Evolutionary conservation across 1,284 basidiomycete species (phyloP).

Genomic region (Nidula niveotomentosa): DNA sequence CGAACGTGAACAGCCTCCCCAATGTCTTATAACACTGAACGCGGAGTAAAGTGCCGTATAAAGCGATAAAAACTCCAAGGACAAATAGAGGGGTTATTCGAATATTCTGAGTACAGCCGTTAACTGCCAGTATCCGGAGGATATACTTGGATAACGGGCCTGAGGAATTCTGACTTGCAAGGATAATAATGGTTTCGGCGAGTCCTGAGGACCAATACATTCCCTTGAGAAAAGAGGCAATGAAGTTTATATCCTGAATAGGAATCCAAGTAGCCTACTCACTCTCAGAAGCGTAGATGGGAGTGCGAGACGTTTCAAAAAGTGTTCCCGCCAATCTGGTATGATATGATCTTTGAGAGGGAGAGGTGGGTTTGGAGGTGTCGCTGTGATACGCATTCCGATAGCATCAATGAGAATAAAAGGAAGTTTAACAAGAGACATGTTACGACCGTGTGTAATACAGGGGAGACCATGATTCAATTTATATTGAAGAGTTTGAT

Average conservation of each 20-base stretch:
- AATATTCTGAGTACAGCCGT: conserved; percentile 4
- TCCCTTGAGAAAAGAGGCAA: conserved; percentile 10
- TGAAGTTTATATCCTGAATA: no score
- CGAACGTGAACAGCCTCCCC: conserved; percentile 36
- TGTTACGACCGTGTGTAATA: background rate
- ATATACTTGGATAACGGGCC: background rate
- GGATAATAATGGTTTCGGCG: conserved; percentile 21
- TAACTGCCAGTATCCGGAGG: background rate
- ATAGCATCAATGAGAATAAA: conserved; percentile 19
- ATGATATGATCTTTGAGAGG: conserved; percentile 20
- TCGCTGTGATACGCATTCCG: conserved; percentile 23
- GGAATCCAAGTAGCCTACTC: no score
- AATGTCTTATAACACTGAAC: conserved; percentile 28
- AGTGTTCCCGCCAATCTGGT: conserved; percentile 29
- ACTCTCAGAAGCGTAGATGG: conserved; percentile 26
- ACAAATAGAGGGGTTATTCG: conserved; percentile 27
- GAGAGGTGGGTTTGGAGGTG: conserved; percentile 25
- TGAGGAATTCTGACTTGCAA: conserved; percentile 10
- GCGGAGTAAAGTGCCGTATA: conserved; percentile 25
- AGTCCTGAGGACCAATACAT: conserved; percentile 23
- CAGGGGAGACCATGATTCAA: background rate
- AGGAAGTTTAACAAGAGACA: conserved; percentile 16
- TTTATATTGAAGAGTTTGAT: background rate
- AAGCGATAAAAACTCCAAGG: conserved; percentile 20
- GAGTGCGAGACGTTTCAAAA: conserved; percentile 21